Evolutionary conservation across 176 grass and related monocot genomes (phyloP), one percentile per base, ranked within the genome.

Genomic region (Metroxylon sagu): DNA sequence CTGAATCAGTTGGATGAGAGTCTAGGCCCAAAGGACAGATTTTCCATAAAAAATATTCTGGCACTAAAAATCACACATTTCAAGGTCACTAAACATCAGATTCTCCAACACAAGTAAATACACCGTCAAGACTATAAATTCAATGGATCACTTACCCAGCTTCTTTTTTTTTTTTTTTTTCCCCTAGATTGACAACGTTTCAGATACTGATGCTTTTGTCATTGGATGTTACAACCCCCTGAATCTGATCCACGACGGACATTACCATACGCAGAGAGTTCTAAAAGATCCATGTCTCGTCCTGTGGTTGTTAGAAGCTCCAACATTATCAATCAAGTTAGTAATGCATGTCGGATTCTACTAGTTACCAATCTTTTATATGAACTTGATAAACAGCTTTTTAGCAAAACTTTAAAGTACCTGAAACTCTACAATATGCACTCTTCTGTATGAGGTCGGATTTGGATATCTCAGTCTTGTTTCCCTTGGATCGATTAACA

Each of bases 221-320:
- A 98, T 65, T 98, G 87, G 50, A 98, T 98, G 69, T 88, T 98
- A 70, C 93, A 98, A 49, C 87, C 81, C 23, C 87, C 87, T 54
- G 81, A 67, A 74, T 98, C 87, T 26, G 87, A 88, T 4, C 56
- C 93, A 66, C 67, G 75, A 56, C 82, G 71, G 35, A 98, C 93
- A 58, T 85, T 92, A 50, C 87, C 93, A 85, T 80, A 92, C 51
- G 84, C 84, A 15, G 93, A 98, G 56, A 98, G 84, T 72, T 98
- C 93, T 63, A 98, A 50, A 55, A 92, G 76, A 85, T 98, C 93
- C 93, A 92, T 91, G 25, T 98, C 84, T 52, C 79, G 76, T 72
- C 93, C 93, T 98, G 71, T 39, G 48, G 12, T 61, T 50, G 64
- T 60, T 51, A 71, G 14, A 80, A 50, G 51, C 3, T 35, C 50